Conservation (phyloP, 1,284 basidiomycete species). For the Apiotrichum montevideense region DNA sequence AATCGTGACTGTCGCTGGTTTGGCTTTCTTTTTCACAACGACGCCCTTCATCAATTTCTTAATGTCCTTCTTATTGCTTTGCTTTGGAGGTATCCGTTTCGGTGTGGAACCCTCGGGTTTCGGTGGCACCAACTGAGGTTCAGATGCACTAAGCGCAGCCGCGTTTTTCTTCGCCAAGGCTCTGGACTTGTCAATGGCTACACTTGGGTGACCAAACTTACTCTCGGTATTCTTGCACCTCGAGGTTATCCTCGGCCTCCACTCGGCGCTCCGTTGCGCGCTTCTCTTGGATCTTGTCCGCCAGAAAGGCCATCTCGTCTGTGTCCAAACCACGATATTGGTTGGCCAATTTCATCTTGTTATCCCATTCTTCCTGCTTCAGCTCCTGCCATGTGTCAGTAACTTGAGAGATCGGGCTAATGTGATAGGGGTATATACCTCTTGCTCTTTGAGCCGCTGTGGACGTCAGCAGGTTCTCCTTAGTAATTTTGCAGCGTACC, state of each 20-base stretch:
- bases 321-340: conserved; percentile 86
- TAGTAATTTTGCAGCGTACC: conserved; percentile 51
- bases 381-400: conserved; percentile 51
- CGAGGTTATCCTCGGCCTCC: conserved; percentile 31
- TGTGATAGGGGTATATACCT: conserved; percentile 48
- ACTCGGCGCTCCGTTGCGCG: conserved; percentile 66
- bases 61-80: conserved; percentile 38
- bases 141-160: conserved; percentile 12
- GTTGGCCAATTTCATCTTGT: conserved; percentile 83
- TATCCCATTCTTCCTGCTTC: conserved; percentile 92
- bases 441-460: conserved; percentile 53
- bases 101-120: conserved; percentile 6
- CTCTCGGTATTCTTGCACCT: conserved; percentile 11
- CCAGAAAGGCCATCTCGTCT: conserved; percentile 82
- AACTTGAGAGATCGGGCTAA: conserved; percentile 39
- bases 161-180: conserved; percentile 27
- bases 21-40: conserved; percentile 45
- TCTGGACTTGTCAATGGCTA: conserved; percentile 9
- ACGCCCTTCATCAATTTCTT: conserved; percentile 46
- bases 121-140: conserved; percentile 6
- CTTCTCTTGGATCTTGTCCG: conserved; percentile 69
- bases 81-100: conserved; percentile 25
- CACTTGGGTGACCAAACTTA: neutral
- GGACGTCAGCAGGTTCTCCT: too few relatives aligned
- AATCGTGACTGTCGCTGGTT: neutral